phyloP scores from a whole-genome alignment of 225 moss, liverwort and hornwort genomes.

The Marchantia paleacea region DNA sequence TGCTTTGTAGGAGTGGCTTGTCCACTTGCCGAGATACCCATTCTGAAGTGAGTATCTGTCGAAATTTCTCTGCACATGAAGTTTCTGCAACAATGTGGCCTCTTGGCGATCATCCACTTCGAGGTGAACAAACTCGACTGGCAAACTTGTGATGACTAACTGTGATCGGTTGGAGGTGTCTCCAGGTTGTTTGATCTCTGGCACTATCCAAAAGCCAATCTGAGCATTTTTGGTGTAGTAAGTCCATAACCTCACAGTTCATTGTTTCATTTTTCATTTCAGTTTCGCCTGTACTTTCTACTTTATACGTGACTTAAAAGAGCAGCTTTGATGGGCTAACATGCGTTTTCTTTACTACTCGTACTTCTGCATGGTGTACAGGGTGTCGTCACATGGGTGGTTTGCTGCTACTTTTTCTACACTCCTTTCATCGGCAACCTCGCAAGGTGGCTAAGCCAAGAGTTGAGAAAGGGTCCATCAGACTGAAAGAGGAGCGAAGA shows the following conservation, averaged over 20 bases:
- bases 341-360: background rate
- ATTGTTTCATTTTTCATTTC: background rate
- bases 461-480: background rate
- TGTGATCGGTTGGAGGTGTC: background rate
- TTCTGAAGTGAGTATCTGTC: conserved; percentile 52
- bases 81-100: background rate
- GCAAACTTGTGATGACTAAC: background rate
- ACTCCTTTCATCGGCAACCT: conserved; percentile 89
- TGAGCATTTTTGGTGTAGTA: conserved; percentile 84
- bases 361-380: conserved; percentile 26
- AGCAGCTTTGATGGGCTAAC: background rate
- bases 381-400: conserved; percentile 75
- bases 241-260: background rate
- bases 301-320: background rate
- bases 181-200: conserved; percentile 77
- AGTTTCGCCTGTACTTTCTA: too few relatives aligned
- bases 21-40: conserved; percentile 73
- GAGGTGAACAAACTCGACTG: background rate
- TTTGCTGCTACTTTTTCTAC: conserved; percentile 85
- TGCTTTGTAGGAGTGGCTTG: conserved; percentile 51
- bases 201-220: conserved; percentile 82
- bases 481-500: conserved; percentile 19
- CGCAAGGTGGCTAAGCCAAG: conserved; percentile 68
- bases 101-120: background rate
- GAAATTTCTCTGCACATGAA: background rate